phyloP scores from a whole-genome alignment of 305 asterid species.

The Fraxinus velutina region DNA sequence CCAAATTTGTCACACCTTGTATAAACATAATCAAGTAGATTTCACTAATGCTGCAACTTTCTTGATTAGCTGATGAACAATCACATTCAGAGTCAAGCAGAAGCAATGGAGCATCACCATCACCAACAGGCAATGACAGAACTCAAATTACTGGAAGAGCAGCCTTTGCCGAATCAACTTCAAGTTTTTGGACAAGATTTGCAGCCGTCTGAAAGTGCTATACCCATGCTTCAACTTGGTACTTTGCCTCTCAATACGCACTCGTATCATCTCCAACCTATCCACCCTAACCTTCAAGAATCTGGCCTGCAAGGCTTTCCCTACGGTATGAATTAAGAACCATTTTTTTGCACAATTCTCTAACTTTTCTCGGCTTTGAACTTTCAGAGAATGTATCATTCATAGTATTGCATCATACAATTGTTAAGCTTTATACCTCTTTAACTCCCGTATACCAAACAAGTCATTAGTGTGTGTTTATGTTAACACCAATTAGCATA shows the following conservation, averaged over 20 bases:
- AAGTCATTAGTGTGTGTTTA: background rate
- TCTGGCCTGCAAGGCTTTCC: slow-evolving; percentile 8
- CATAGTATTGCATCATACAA: background rate
- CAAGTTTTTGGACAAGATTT: slow-evolving; percentile 53
- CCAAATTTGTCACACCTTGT: background rate
- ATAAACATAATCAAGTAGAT: background rate
- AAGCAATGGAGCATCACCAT: slow-evolving; percentile 34
- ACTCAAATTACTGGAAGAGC: slow-evolving; percentile 46
- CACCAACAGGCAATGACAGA: slow-evolving; percentile 49
- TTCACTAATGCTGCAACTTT: background rate
- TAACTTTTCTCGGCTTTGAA: background rate
- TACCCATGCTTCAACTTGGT: slow-evolving; percentile 41
- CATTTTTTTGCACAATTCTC: background rate
- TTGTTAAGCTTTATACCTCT: background rate
- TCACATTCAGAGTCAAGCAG: slow-evolving; percentile 48
- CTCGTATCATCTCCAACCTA: slow-evolving; percentile 52
- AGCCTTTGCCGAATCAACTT: slow-evolving; percentile 53
- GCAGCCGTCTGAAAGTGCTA: background rate
- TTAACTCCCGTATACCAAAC: background rate
- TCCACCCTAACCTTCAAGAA: slow-evolving; percentile 70
- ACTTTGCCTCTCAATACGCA: slow-evolving; percentile 34
- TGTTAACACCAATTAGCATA: background rate
- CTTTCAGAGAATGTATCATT: background rate
- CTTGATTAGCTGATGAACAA: slow-evolving; percentile 50
- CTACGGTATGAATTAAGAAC: slow-evolving; percentile 15